Base-by-base conservation (phyloP, 129 eudicot species). In the Flaveria ramosissima region DNA sequence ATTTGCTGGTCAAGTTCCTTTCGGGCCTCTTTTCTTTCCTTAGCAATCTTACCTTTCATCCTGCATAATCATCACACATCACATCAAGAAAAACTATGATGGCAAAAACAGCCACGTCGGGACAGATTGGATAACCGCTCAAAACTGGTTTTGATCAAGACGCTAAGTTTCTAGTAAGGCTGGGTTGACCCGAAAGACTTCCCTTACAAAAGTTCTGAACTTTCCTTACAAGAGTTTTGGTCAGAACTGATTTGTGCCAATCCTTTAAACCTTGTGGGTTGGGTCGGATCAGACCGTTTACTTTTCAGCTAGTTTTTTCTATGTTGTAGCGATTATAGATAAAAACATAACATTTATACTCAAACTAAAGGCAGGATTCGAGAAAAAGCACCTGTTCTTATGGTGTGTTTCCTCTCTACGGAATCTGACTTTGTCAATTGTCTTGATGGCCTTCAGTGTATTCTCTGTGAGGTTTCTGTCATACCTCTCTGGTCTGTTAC, bases 401-500 rank as follows among this genome's bases (percentile, higher is more conserved):
- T 52, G 74, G 74, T 91, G 97, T 9, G 60, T 75, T 59, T 52
- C 84, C 67, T 59, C 83, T 73, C 97, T 87, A 16, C 76, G 88
- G 47, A 13, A 76, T 72, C 96, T 82, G 77, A 87, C 87, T 80
- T 93, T 93, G 46, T 66, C 86, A 27, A 93, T 89, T 17, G 45
- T 75, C 84, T 85, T 85, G 36, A 93, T 93, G 72, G 92, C 98
- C 83, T 84, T 87, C 55, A 91, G 84, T 32, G 97, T 91, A 76
- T 85, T 78, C 83, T 85, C 94, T 3, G 89, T 74, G 24, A 91
- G 85, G 81, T 83, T 89, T 76, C 97, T 85, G 80, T 93, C 98
- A 48, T 93, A 93, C 83, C 97, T 89, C 83, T 93, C 98, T 26
- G 98, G 98, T 78, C 98, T 87, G 84, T 93, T 93, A 48, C 96